A percentile compares a stretch with the other conserved stretches of the same genome.
These are phyloP conservation scores for Nicotiana tabacum DNA, from an alignment of 257 asterid genomes.

Conservation along the genomic window DNA sequence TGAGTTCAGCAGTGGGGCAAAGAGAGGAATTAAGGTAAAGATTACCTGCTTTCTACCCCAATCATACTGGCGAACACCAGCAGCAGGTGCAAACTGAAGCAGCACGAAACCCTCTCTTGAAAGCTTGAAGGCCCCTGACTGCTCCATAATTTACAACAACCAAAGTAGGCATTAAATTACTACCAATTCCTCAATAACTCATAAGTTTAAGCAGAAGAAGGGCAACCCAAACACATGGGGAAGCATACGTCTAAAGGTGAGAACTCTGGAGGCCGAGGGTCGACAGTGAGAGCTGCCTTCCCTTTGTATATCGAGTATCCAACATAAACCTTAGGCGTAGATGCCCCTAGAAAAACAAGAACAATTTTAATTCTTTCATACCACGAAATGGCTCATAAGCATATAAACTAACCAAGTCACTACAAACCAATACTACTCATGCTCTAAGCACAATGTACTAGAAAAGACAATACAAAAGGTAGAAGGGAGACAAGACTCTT, in stretches of 20 bases:
- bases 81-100: conserved; percentile 93
- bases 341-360: conserved; percentile 36
- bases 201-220: background rate
- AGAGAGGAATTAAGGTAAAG: background rate
- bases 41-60: conserved; percentile 91
- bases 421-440: too few species aligned
- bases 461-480: too few species aligned
- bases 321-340: conserved; percentile 63
- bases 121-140: conserved; percentile 92
- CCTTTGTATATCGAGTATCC: conserved; percentile 90
- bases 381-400: background rate
- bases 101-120: conserved; percentile 74
- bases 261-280: conserved; percentile 87
- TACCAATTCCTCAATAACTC: background rate
- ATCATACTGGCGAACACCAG: conserved; percentile 91
- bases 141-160: conserved; percentile 21
- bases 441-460: too few species aligned
- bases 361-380: background rate
- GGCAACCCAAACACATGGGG: conserved; percentile 5
- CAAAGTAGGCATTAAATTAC: conserved; percentile 12
- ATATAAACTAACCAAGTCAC: background rate
- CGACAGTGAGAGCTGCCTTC: conserved; percentile 85
- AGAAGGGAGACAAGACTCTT: too few species aligned
- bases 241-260: conserved; percentile 62
- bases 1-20: background rate